A percentile compares a stretch with the other conserved stretches of the same genome.
These are phyloP conservation scores for Beauveria brongniartii DNA, from an alignment of 2,329 filamentous ascomycete species.

Conservation along the genomic window DNA sequence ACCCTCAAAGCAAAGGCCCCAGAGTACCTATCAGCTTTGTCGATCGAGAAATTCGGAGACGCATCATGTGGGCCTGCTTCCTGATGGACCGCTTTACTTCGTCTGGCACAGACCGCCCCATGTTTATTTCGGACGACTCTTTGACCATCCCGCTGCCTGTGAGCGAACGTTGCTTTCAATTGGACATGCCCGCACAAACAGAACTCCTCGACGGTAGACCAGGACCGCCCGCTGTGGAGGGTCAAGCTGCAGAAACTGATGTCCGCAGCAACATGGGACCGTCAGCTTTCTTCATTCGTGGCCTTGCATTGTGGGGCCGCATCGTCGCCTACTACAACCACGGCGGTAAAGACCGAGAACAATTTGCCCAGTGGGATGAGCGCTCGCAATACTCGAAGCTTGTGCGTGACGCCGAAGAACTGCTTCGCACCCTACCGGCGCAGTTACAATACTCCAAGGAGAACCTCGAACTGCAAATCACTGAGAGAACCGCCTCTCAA, in stretches of 20 bases:
- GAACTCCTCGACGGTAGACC: constrained; percentile 71
- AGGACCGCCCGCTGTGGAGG: constrained; percentile 51
- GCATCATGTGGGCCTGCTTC: constrained; percentile 98
- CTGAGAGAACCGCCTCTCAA: constrained; percentile 79
- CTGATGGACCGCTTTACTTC: constrained; percentile 97
- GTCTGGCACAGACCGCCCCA: constrained; percentile 84
- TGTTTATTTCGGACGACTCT: constrained; percentile 83
- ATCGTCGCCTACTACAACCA: constrained; percentile 87
- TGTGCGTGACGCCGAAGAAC: constrained; percentile 60
- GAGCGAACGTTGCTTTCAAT: constrained; percentile 80
- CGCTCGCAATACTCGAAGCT: constrained; percentile 70
- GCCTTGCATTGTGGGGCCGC: constrained; percentile 81
- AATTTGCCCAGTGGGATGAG: constrained; percentile 70
- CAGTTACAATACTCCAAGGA: constrained; percentile 67
- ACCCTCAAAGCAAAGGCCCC: constrained; percentile 58
- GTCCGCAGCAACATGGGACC: constrained; percentile 87
- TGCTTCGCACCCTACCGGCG: constrained; percentile 61
- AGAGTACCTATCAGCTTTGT: constrained; percentile 71
- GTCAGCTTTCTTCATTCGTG: constrained; percentile 78
- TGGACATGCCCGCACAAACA: constrained; percentile 83
- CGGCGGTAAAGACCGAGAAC: constrained; percentile 73
- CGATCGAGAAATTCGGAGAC: constrained; percentile 83
- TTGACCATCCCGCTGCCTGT: constrained; percentile 86
- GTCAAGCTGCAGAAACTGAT: constrained; percentile 51
- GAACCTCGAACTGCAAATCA: constrained; percentile 77